Percentiles rank a stretch among this genome's conserved stretches.
Evolutionary conservation across 2,329 filamentous ascomycete species (phyloP).

Genomic region (Claviceps purpurea): DNA sequence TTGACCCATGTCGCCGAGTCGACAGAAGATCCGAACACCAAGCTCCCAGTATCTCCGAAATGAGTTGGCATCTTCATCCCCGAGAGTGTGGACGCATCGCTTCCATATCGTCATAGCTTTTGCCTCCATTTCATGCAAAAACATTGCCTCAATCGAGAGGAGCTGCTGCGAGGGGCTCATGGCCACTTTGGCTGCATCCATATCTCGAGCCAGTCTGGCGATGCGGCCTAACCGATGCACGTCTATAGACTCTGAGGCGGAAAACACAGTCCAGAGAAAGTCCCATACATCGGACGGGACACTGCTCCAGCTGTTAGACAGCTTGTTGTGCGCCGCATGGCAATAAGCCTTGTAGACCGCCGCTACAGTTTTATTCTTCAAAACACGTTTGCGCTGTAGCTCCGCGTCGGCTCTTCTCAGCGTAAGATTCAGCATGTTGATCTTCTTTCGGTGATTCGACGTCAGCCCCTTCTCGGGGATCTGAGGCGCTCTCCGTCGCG

Average conservation of each 20-base stretch:
- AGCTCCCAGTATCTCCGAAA: slow-evolving; percentile 48
- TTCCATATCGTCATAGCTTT: slow-evolving; percentile 53
- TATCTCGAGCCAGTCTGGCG: slow-evolving; percentile 50
- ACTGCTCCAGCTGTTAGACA: slow-evolving; percentile 33
- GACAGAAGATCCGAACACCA: slow-evolving; percentile 51
- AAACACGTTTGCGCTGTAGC: slow-evolving; percentile 13
- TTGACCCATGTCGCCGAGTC: slow-evolving; percentile 41
- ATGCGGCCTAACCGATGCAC: slow-evolving; percentile 47
- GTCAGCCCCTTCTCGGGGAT: slow-evolving; percentile 24
- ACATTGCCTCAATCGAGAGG: slow-evolving; percentile 54
- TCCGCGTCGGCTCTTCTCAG: slow-evolving; percentile 17
- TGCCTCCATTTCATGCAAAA: slow-evolving; percentile 45
- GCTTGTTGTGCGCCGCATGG: slow-evolving; percentile 27
- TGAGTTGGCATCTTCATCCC: slow-evolving; percentile 28
- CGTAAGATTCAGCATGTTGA: slow-evolving; percentile 22
- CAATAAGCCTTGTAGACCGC: slow-evolving; percentile 41
- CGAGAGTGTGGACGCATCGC: slow-evolving; percentile 39
- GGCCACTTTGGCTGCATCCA: slow-evolving; percentile 42
- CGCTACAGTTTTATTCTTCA: slow-evolving; percentile 23
- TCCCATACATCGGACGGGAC: slow-evolving; percentile 50
- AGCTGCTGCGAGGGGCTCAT: slow-evolving; percentile 47
- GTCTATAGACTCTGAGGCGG: slow-evolving; percentile 35
- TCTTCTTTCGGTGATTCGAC: slow-evolving; percentile 24
- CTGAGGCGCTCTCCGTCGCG: slow-evolving; percentile 17
- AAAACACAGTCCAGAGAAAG: slow-evolving; percentile 51